phyloP scores from a whole-genome alignment of 2,329 filamentous ascomycete species.

The Parascedosporium putredinis region DNA sequence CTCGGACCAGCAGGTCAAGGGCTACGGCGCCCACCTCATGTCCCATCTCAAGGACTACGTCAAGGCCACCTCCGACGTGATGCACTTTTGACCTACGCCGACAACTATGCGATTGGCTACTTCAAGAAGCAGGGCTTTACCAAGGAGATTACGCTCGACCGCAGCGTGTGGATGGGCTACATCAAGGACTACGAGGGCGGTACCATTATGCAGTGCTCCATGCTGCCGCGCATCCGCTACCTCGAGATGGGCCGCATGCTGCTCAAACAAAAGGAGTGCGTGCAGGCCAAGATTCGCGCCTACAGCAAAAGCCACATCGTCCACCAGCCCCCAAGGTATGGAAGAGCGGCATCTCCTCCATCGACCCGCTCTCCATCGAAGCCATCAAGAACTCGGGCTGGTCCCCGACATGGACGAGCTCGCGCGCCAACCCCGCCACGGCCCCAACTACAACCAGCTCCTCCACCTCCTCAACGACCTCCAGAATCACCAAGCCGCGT shows the following conservation, averaged over 20 bases:
- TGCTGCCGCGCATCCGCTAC: conserved; percentile 91
- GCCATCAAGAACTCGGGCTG: conserved; percentile 89
- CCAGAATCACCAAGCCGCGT: conserved; percentile 85
- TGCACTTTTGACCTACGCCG: conserved; percentile 99
- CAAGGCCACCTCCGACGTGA: conserved; percentile 89
- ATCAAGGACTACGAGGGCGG: conserved; percentile 99
- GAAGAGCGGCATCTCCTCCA: conserved; percentile 62
- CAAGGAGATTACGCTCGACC: conserved; percentile 91
- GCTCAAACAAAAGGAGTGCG: conserved; percentile 91
- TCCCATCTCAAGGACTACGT: conserved; percentile 97
- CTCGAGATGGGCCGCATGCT: conserved; percentile 89
- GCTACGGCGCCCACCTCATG: conserved; percentile 96
- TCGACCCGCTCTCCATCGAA: conserved; percentile 77
- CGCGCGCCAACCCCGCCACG: conserved; percentile 86
- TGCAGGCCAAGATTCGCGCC: conserved; percentile 87
- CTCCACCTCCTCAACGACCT: conserved; percentile 88
- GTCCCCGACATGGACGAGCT: conserved; percentile 97
- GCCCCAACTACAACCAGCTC: conserved; percentile 91
- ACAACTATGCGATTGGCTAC: conserved; percentile 98
- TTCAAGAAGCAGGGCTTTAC: conserved; percentile 99
- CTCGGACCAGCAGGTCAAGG: conserved; percentile 96
- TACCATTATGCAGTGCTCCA: conserved; percentile 98
- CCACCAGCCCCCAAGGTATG: conserved; percentile 75
- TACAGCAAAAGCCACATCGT: conserved; percentile 83
- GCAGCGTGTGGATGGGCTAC: conserved; percentile 94